Conservation (phyloP, 164 flowering plant genomes). For the Vitis rotundifolia region DNA sequence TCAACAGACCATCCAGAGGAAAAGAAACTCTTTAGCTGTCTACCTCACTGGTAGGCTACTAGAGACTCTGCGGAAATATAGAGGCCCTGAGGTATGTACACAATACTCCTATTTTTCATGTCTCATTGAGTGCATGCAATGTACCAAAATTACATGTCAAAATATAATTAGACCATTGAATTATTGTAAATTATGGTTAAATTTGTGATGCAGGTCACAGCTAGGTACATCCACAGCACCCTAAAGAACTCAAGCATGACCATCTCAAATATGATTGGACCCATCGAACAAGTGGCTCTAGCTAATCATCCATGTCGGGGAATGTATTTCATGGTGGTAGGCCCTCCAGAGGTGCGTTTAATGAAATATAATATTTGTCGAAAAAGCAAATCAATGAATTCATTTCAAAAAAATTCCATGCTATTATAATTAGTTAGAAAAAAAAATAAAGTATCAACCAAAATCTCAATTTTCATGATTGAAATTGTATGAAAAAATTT, state of each 20-base stretch:
- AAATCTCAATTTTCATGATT: too few relatives aligned
- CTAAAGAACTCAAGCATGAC: slow-evolving; percentile 34
- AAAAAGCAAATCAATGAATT: too few relatives aligned
- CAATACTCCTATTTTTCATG: too few relatives aligned
- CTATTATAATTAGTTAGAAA: too few relatives aligned
- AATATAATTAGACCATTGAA: too few relatives aligned
- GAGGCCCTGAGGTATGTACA: slow-evolving; percentile 46
- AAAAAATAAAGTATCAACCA: too few relatives aligned
- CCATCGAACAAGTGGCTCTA: slow-evolving; percentile 36
- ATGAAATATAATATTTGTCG: neutral
- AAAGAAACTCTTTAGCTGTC: slow-evolving; percentile 40
- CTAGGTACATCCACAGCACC: slow-evolving; percentile 27
- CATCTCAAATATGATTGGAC: slow-evolving; percentile 41
- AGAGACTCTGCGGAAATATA: slow-evolving; percentile 32
- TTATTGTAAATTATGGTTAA: too few relatives aligned
- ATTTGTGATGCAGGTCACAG: slow-evolving; percentile 26
- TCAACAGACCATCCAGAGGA: slow-evolving; percentile 31
- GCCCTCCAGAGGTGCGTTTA: slow-evolving; percentile 38
- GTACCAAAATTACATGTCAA: too few relatives aligned
- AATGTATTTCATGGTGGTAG: slow-evolving; percentile 35
- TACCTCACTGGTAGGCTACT: slow-evolving; percentile 36
- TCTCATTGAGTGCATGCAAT: too few relatives aligned
- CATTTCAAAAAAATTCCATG: too few relatives aligned
- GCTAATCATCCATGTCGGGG: slow-evolving; percentile 37
- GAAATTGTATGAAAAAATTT: too few relatives aligned